A percentile compares a stretch with the other conserved stretches of the same genome.
Conservation (phyloP, 345 rosid genomes). For the Eucalyptus decipiens region DNA sequence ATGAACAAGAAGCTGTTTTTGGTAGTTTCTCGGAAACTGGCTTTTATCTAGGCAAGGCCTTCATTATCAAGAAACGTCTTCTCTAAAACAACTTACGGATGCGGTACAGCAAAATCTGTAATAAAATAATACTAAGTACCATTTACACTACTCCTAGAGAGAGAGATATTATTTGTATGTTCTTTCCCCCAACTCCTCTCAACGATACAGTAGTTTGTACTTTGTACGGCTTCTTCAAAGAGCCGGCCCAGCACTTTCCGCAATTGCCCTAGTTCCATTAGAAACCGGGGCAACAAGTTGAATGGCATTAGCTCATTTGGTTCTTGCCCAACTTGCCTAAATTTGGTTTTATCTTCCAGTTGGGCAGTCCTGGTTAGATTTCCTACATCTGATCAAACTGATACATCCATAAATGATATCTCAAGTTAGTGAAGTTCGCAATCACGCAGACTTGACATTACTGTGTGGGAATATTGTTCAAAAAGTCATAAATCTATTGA, state of each 20-base stretch:
- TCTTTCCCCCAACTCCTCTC: neutral
- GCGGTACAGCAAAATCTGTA: neutral
- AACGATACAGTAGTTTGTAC: neutral
- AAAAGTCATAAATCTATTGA: neutral
- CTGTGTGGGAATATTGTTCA: accelerated
- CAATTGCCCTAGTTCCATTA: neutral
- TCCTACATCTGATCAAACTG: neutral
- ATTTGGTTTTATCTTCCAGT: too few relatives aligned
- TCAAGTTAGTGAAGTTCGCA: neutral
- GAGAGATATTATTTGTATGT: neutral
- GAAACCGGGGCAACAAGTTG: neutral
- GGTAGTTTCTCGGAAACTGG: neutral
- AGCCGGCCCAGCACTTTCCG: neutral
- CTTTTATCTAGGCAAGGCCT: neutral
- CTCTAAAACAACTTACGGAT: neutral
- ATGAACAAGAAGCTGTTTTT: neutral
- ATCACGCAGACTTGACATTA: neutral
- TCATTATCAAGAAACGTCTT: neutral
- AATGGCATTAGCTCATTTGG: neutral
- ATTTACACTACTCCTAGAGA: neutral
- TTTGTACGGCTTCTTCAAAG: neutral
- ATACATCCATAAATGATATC: neutral
- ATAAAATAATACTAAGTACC: neutral
- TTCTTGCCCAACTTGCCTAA: neutral
- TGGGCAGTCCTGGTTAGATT: neutral